Conservation (phyloP, 768 basidiomycete species). For the Pulveroboletus ravenelii region DNA sequence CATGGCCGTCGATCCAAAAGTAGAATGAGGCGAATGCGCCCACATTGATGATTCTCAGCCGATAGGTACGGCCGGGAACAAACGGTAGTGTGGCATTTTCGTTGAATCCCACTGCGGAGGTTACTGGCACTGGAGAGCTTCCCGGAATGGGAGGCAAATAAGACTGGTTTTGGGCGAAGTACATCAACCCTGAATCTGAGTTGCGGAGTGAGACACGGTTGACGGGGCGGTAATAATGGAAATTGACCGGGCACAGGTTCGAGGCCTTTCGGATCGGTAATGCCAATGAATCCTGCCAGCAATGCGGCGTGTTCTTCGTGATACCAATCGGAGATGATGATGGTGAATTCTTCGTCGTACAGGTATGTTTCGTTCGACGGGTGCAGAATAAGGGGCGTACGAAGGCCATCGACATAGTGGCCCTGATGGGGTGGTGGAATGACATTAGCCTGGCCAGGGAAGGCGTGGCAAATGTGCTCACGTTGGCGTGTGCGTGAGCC, state of each 20-base stretch:
- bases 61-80: conserved; percentile 81
- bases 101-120: conserved; percentile 71
- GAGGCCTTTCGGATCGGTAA: conserved; percentile 74
- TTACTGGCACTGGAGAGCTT: conserved; percentile 42
- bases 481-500: conserved; percentile 66
- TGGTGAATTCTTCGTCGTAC: conserved; percentile 89
- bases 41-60: conserved; percentile 84
- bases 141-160: conserved; percentile 63
- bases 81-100: conserved; percentile 84
- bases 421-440: conserved; percentile 40
- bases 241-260: conserved; percentile 81
- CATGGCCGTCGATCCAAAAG: conserved; percentile 88
- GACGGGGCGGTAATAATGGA: background rate
- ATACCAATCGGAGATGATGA: conserved; percentile 91
- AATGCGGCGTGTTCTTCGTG: conserved; percentile 67
- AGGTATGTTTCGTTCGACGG: conserved; percentile 56
- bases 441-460: background rate
- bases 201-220: background rate
- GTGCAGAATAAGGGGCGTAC: conserved; percentile 80
- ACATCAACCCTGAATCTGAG: conserved; percentile 76
- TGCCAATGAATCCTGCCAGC: conserved; percentile 60
- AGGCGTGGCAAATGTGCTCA: background rate
- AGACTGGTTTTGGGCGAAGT: conserved; percentile 69
- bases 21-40: conserved; percentile 68
- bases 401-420: conserved; percentile 90